These are phyloP conservation scores for Cnidoscolus chayamansa DNA, from an alignment of 441 rosid genomes.

Conservation along the genomic window DNA sequence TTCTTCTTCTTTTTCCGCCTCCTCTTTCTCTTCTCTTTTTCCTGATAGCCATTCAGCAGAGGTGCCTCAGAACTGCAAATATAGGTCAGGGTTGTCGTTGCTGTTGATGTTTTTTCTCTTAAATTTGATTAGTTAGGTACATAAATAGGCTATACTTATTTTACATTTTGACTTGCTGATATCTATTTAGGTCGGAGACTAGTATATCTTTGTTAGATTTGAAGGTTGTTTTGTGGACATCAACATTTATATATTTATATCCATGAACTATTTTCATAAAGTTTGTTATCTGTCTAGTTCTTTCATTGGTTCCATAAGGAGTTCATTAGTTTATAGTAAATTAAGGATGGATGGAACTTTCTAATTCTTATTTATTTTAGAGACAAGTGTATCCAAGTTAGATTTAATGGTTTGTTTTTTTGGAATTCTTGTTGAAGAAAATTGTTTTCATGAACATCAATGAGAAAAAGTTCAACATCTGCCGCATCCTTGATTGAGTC, in stretches of 20 bases:
- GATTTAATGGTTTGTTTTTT: not conserved
- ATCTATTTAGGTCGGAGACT: not conserved
- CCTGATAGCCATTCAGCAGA: no score
- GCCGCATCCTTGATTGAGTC: no score
- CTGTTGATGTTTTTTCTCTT: no score
- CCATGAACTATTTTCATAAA: not conserved
- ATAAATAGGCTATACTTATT: not conserved
- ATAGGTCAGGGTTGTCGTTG: no score
- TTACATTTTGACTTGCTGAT: not conserved
- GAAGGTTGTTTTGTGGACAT: not conserved
- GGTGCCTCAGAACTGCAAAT: no score
- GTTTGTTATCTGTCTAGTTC: not conserved
- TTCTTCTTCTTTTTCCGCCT: no score
- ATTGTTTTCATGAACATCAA: not conserved
- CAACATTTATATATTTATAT: not conserved
- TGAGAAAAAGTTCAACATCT: not conserved
- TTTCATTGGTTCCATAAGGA: not conserved
- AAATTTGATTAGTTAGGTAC: no score
- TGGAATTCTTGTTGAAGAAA: not conserved
- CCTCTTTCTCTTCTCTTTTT: no score
- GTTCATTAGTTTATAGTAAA: not conserved
- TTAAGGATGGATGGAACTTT: not conserved
- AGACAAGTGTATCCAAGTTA: not conserved
- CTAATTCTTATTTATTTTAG: not conserved
- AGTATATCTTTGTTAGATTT: not conserved